phyloP scores from a whole-genome alignment of 495 filamentous ascomycete species.

The Cercophora sp. region DNA sequence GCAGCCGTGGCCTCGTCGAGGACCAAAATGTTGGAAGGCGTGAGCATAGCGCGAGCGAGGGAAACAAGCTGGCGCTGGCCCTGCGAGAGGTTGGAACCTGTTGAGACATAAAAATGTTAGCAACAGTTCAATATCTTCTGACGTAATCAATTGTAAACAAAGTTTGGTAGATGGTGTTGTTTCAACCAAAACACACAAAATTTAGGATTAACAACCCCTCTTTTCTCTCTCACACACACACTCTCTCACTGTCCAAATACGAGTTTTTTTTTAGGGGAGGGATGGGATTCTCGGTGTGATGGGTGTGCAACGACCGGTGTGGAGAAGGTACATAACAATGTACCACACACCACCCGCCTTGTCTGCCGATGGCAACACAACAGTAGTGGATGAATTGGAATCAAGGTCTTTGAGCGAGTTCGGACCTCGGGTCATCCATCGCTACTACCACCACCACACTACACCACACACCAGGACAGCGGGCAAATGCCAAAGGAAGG shows the following conservation, averaged over 20 bases:
- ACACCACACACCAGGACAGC: too few species aligned
- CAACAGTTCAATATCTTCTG: not conserved
- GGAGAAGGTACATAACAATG: too few species aligned
- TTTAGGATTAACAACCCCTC: too few species aligned
- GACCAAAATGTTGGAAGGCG: conserved; percentile 94
- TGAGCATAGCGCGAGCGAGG: conserved; percentile 86
- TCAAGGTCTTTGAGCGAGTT: conserved; percentile 1
- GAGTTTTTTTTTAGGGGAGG: too few species aligned
- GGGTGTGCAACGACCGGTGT: too few species aligned
- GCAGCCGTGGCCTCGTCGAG: conserved; percentile 97
- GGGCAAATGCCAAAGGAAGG: conserved; percentile 5
- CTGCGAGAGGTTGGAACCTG: conserved; percentile 74
- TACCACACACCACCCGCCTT: too few species aligned
- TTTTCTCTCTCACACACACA: too few species aligned
- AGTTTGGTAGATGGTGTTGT: too few species aligned
- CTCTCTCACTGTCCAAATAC: too few species aligned
- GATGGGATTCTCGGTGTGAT: too few species aligned
- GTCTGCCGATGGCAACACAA: not conserved
- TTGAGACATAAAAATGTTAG: not conserved
- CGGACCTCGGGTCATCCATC: conserved; percentile 11
- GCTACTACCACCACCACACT: not conserved
- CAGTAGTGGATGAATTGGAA: not conserved
- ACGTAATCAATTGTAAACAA: not conserved
- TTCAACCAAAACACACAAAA: too few species aligned
- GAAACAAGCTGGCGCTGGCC: conserved; percentile 91